Base-by-base conservation (phyloP, 495 filamentous ascomycete genomes). In the Elaphomyces granulatus region DNA sequence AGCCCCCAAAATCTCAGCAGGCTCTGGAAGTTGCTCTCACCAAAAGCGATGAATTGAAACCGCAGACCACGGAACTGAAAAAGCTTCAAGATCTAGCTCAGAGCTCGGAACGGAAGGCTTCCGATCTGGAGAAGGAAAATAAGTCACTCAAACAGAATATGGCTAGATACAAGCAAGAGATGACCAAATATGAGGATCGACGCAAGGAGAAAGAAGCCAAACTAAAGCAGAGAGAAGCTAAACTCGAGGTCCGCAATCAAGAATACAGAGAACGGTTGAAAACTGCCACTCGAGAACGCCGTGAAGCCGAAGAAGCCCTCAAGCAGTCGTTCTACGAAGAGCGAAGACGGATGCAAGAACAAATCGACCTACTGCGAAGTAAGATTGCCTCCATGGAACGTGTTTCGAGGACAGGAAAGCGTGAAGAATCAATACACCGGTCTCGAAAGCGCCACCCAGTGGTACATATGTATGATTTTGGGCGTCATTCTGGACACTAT, bases 71-170 rank as follows among this genome's bases (percentile, higher is more conserved):
- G 4, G 61, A 68, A 18, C 73, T 63, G 56, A 72, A 37, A 56
- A 72, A 47, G 45, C 54, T 72, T 8, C 58, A 53, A 21, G 45
- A 72, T 40, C 68, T 79, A 21, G 60, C 76, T 33, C 65, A 77
- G 37, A 76, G 70, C 49, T 80, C 80, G 20, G 76, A 82, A 41
- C 66, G 70, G 38, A 80, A 80, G 48, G 75, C 75, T 9, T 63
- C 70, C 3, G 66, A 70, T 15, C 60, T 82, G 7, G 67, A 72
- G 47, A 71, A 72, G 39, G 70, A 79, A 36, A 67, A 79, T 21
- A 45, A 52, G 15, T 53, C 56, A 0, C 52, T 78, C 30, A 74
- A 74, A 32, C 61, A 68, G 36, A 71, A 61, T 10, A 45, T 76
- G 17, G 60, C 69, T 6, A 60, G 61, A 12, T 61, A 68, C 16